Evolutionary conservation across 2,329 filamentous ascomycete genomes (phyloP).

Genomic region (Ophiostoma quercus): DNA sequence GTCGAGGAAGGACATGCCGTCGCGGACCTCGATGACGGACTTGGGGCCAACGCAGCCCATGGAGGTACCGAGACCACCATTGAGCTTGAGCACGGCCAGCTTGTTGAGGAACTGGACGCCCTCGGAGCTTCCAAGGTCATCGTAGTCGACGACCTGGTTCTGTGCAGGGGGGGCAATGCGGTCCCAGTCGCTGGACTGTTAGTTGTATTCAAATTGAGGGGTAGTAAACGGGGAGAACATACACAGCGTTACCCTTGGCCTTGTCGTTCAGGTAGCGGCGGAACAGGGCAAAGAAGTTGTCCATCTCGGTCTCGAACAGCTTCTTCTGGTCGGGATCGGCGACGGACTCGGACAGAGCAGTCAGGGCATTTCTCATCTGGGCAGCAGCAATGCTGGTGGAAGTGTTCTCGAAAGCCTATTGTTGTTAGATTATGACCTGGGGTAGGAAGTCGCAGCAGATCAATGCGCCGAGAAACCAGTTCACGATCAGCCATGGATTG

Average conservation of each 20-base stretch:
- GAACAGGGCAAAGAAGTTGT: slow-evolving; percentile 99
- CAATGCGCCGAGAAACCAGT: not conserved
- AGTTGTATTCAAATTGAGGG: slow-evolving; percentile 18
- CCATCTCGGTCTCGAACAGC: slow-evolving; percentile 99
- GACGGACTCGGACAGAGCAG: slow-evolving; percentile 85
- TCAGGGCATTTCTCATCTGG: slow-evolving; percentile 98
- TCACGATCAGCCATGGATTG: not conserved
- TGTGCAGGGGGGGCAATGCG: slow-evolving; percentile 90
- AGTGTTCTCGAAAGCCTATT: slow-evolving; percentile 98
- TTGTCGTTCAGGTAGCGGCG: slow-evolving; percentile 97
- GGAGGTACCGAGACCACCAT: slow-evolving; percentile 97
- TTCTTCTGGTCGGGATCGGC: slow-evolving; percentile 76
- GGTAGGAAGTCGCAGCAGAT: not conserved
- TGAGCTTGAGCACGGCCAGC: slow-evolving; percentile 97
- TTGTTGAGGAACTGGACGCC: slow-evolving; percentile 94
- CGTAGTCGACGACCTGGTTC: slow-evolving; percentile 92
- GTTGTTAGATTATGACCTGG: slow-evolving; percentile 33
- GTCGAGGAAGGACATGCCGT: slow-evolving; percentile 99
- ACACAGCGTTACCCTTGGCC: slow-evolving; percentile 91
- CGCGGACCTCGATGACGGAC: slow-evolving; percentile 98
- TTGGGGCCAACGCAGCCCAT: slow-evolving; percentile 99
- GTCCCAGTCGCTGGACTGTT: slow-evolving; percentile 73
- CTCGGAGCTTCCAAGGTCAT: slow-evolving; percentile 80
- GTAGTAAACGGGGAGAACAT: slow-evolving; percentile 36
- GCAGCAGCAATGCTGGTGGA: slow-evolving; percentile 96